Conservation (phyloP, 2,329 filamentous ascomycete genomes). For the Cordyceps javanica region DNA sequence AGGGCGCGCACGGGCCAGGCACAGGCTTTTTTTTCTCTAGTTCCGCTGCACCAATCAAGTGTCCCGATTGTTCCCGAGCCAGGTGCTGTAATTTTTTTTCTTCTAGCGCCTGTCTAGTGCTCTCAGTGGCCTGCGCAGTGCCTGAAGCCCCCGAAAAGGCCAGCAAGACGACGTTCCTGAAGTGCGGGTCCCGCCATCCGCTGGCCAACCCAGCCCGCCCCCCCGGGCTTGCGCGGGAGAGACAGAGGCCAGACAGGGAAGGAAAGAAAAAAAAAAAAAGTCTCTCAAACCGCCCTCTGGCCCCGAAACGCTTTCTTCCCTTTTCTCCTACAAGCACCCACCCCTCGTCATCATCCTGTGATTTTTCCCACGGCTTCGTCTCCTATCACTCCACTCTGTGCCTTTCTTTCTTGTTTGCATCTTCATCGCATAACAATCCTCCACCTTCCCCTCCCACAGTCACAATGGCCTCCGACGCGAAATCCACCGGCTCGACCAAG, state of each 20-base stretch:
- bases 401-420: neutral
- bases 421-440: slow-evolving; percentile 22
- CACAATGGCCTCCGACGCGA: slow-evolving; percentile 37
- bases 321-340: slow-evolving; percentile 12
- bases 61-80: slow-evolving; percentile 11
- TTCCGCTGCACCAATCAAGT: slow-evolving; percentile 5
- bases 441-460: slow-evolving; percentile 16
- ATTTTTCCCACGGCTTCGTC: neutral
- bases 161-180: neutral
- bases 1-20: slow-evolving; percentile 2
- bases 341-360: slow-evolving; percentile 22
- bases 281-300: slow-evolving; percentile 12
- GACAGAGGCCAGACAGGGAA: too few relatives aligned
- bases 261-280: slow-evolving; percentile 14
- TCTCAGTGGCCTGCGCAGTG: slow-evolving; percentile 2
- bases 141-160: neutral
- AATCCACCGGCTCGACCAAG: slow-evolving; percentile 36
- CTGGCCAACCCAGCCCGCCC: slow-evolving; percentile 1
- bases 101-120: too few relatives aligned
- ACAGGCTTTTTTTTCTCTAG: neutral
- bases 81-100: slow-evolving; percentile 6
- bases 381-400: too few relatives aligned
- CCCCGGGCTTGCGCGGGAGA: neutral
- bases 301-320: slow-evolving; percentile 4
- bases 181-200: slow-evolving; percentile 1